Evolutionary conservation across 441 rosid species (phyloP).

Genomic region (Melastoma candidum): DNA sequence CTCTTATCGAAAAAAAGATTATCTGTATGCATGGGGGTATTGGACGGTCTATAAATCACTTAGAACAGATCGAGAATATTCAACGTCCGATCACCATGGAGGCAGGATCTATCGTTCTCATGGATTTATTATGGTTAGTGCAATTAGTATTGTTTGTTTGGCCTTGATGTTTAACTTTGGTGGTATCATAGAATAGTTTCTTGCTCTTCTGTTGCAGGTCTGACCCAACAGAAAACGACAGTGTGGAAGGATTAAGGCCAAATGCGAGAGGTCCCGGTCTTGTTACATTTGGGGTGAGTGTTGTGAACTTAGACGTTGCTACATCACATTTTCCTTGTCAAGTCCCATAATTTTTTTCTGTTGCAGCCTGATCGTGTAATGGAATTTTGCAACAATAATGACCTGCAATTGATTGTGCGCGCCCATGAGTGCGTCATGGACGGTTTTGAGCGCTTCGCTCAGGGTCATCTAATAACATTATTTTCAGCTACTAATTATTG

Average conservation of each 20-base stretch:
- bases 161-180: background rate
- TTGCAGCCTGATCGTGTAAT: conserved; percentile 96
- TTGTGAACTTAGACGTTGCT: no score
- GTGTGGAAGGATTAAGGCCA: conserved; percentile 95
- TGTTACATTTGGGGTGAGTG: conserved; percentile 94
- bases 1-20: conserved; percentile 92
- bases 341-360: conserved; percentile 11
- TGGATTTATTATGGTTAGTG: conserved; percentile 92
- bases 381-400: conserved; percentile 98
- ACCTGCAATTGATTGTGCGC: conserved; percentile 92
- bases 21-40: conserved; percentile 99
- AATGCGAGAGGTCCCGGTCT: conserved; percentile 99
- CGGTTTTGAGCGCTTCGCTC: conserved; percentile 96
- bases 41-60: conserved; percentile 95
- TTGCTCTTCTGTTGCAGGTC: conserved; percentile 48
- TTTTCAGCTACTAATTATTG: conserved; percentile 98
- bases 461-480: conserved; percentile 94
- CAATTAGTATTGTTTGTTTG: background rate
- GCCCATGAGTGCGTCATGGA: conserved; percentile 99
- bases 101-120: conserved; percentile 93
- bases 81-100: conserved; percentile 98
- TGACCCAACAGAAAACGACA: conserved; percentile 98
- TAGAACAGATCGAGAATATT: conserved; percentile 88
- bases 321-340: background rate
- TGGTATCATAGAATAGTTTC: background rate